These are phyloP conservation scores for Fusarium tricinctum DNA, from an alignment of 2,329 filamentous ascomycete species.

Conservation along the genomic window DNA sequence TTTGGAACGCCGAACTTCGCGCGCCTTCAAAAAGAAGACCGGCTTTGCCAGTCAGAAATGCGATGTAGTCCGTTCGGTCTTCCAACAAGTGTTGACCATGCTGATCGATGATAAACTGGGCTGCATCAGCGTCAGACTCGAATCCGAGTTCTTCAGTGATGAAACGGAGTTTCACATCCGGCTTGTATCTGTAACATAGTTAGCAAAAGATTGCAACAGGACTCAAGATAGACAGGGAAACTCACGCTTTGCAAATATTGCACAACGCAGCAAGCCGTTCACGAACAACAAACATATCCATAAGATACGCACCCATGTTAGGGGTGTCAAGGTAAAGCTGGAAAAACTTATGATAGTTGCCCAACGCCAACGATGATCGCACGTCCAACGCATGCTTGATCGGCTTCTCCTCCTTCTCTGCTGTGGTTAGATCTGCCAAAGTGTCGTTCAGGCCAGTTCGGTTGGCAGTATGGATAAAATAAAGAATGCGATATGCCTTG, in stretches of 20 bases:
- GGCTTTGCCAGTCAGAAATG: constrained; percentile 81
- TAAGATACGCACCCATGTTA: constrained; percentile 97
- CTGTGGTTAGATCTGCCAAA: constrained; percentile 96
- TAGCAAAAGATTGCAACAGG: constrained; percentile 55
- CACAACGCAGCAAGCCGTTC: constrained; percentile 92
- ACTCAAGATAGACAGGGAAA: constrained; percentile 45
- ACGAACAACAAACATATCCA: constrained; percentile 98
- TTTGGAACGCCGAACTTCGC: constrained; percentile 80
- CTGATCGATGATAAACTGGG: constrained; percentile 89
- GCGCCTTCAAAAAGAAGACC: constrained; percentile 79
- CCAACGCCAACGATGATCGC: constrained; percentile 89
- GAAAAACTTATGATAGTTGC: constrained; percentile 99
- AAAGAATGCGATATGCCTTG: constrained; percentile 99
- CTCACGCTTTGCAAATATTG: constrained; percentile 95
- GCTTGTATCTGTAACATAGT: constrained; percentile 82
- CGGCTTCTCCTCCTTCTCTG: constrained; percentile 88
- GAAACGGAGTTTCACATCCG: constrained; percentile 88
- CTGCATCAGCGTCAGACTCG: constrained; percentile 90
- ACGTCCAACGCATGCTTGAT: constrained; percentile 94
- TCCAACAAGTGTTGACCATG: constrained; percentile 82
- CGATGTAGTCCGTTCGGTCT: constrained; percentile 80
- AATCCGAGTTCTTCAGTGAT: constrained; percentile 97
- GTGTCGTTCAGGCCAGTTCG: constrained; percentile 98
- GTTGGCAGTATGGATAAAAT: constrained; percentile 99
- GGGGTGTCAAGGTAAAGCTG: constrained; percentile 93